Conservation (phyloP, 176 grass and related monocot genomes). For the Chrysopogon serrulatus region DNA sequence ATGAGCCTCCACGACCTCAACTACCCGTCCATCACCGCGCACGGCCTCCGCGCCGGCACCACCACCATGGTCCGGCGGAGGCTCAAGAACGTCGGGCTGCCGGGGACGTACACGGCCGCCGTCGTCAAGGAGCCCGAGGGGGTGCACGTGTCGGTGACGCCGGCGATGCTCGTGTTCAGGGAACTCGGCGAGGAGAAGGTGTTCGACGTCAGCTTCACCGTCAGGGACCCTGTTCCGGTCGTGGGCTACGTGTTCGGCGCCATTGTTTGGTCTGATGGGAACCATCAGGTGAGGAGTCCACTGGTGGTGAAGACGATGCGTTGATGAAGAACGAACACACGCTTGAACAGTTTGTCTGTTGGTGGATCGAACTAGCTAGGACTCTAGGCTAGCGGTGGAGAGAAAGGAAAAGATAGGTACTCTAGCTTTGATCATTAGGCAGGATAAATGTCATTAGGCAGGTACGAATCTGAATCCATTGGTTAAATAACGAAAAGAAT, state of each 20-base stretch:
- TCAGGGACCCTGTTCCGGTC: not conserved
- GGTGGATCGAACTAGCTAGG: not conserved
- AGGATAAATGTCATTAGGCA: constrained; percentile 12
- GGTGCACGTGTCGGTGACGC: constrained; percentile 49
- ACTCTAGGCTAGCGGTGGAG: not conserved
- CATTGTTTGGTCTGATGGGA: constrained; percentile 59
- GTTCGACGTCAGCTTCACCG: constrained; percentile 44
- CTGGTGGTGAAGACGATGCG: constrained; percentile 30
- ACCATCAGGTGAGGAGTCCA: constrained; percentile 46
- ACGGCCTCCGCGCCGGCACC: constrained; percentile 10
- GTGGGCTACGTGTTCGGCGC: constrained; percentile 40
- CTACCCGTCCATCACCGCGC: constrained; percentile 57
- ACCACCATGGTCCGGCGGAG: constrained; percentile 17
- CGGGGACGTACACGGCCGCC: constrained; percentile 40
- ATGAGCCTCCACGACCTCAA: constrained; percentile 45
- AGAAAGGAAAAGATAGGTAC: not conserved
- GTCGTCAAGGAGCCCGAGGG: constrained; percentile 43
- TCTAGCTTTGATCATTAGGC: not conserved
- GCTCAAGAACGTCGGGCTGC: constrained; percentile 49
- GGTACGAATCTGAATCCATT: not conserved
- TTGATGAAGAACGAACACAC: not conserved
- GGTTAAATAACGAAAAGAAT: not conserved
- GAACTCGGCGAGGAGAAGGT: constrained; percentile 52
- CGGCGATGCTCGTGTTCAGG: constrained; percentile 24
- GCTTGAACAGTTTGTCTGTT: not conserved